Evolutionary conservation across 2,329 filamentous ascomycete species (phyloP).

Genomic region (Verticillium alfalfae): DNA sequence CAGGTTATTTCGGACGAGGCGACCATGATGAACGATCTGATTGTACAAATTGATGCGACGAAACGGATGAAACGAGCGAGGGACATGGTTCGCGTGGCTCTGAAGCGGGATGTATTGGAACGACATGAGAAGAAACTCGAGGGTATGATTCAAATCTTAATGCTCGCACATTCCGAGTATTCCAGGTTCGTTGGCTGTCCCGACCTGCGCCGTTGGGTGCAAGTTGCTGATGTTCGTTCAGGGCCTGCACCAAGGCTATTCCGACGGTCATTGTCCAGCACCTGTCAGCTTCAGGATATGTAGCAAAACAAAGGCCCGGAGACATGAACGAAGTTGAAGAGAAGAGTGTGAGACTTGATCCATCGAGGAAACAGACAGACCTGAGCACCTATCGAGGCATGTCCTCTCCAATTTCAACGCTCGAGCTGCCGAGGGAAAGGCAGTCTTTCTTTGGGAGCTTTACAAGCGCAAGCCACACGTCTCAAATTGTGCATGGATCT

Average conservation of each 20-base stretch:
- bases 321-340: background rate
- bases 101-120: conserved; percentile 3
- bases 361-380: background rate
- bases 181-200: background rate
- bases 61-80: background rate
- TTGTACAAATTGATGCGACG: background rate
- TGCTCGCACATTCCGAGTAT: background rate
- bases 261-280: background rate
- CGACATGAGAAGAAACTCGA: conserved; percentile 1
- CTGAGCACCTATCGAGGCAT: background rate
- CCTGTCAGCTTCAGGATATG: background rate
- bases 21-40: background rate
- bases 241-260: background rate
- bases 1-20: background rate
- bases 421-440: background rate
- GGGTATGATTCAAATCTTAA: background rate
- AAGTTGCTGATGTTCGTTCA: background rate
- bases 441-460: conserved; percentile 2
- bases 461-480: background rate
- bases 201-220: background rate
- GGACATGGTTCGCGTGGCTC: conserved; percentile 1
- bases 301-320: background rate
- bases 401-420: background rate
- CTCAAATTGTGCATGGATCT: background rate
- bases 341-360: background rate